Conservation (phyloP, 1,284 basidiomycete genomes). For the Puccinia hordei region DNA sequence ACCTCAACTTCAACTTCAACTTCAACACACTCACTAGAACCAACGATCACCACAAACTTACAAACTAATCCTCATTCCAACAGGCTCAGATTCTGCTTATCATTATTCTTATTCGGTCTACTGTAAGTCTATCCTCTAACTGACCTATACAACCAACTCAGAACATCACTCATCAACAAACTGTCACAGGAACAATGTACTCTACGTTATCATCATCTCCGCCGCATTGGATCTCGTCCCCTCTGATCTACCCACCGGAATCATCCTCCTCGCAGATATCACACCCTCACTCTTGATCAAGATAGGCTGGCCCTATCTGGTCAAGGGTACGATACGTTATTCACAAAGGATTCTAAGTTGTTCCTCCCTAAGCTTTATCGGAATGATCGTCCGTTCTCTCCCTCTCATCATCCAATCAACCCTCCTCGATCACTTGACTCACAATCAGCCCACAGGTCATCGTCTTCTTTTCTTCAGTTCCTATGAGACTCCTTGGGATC, state of each 20-base stretch:
- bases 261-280: constrained; percentile 59
- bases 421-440: too few relatives aligned
- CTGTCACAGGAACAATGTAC: constrained; percentile 52
- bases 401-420: neutral
- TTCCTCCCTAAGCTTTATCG: constrained; percentile 56
- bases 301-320: constrained; percentile 86
- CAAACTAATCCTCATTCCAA: too few relatives aligned
- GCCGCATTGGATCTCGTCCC: constrained; percentile 93
- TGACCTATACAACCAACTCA: neutral
- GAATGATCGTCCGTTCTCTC: constrained; percentile 55
- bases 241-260: constrained; percentile 73
- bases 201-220: constrained; percentile 90
- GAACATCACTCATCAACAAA: neutral
- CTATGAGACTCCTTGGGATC: constrained; percentile 79
- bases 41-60: neutral
- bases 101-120: constrained; percentile 25
- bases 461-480: constrained; percentile 71
- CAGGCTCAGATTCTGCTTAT: too few relatives aligned
- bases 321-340: constrained; percentile 78
- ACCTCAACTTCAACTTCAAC: too few relatives aligned
- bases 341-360: constrained; percentile 74
- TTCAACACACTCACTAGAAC: too few relatives aligned
- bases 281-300: constrained; percentile 68
- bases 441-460: constrained; percentile 78
- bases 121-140: constrained; percentile 8